These are phyloP conservation scores for Fomitopsis schrenkii DNA, from an alignment of 1,284 basidiomycete species.

Conservation along the genomic window DNA sequence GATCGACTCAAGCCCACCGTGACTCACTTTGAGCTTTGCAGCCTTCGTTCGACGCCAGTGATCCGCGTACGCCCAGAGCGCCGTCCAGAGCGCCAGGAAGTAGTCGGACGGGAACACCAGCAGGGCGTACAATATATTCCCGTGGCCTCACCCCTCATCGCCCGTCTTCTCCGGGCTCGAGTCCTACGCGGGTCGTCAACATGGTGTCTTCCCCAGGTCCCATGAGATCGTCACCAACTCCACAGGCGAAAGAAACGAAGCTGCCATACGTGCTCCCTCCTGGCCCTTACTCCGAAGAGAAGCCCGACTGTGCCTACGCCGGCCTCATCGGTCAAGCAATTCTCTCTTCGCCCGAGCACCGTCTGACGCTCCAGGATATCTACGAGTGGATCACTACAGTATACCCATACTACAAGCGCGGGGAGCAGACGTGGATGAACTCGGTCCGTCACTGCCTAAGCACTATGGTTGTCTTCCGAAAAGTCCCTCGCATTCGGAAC, in stretches of 20 bases:
- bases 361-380: slow-evolving; percentile 91
- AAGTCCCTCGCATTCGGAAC: slow-evolving; percentile 60
- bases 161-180: slow-evolving; percentile 51
- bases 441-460: slow-evolving; percentile 85
- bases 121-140: slow-evolving; percentile 20
- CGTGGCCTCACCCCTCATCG: slow-evolving; percentile 31
- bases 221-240: slow-evolving; percentile 57
- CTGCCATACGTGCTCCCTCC: slow-evolving; percentile 74
- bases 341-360: slow-evolving; percentile 77
- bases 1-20: not conserved
- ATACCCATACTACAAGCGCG: slow-evolving; percentile 90
- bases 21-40: not conserved
- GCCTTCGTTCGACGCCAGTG: not conserved
- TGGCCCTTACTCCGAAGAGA: slow-evolving; percentile 74
- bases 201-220: slow-evolving; percentile 78
- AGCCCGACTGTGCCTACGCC: slow-evolving; percentile 88
- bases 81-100: slow-evolving; percentile 2
- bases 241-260: slow-evolving; percentile 56
- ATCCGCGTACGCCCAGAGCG: not conserved
- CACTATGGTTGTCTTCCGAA: slow-evolving; percentile 77
- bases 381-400: slow-evolving; percentile 95
- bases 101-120: slow-evolving; percentile 15
- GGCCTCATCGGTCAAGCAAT: slow-evolving; percentile 96
- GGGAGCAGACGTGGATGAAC: slow-evolving; percentile 96
- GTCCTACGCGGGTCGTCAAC: slow-evolving; percentile 50